phyloP scores from a whole-genome alignment of 768 basidiomycete species.

The Boletus edulis region DNA sequence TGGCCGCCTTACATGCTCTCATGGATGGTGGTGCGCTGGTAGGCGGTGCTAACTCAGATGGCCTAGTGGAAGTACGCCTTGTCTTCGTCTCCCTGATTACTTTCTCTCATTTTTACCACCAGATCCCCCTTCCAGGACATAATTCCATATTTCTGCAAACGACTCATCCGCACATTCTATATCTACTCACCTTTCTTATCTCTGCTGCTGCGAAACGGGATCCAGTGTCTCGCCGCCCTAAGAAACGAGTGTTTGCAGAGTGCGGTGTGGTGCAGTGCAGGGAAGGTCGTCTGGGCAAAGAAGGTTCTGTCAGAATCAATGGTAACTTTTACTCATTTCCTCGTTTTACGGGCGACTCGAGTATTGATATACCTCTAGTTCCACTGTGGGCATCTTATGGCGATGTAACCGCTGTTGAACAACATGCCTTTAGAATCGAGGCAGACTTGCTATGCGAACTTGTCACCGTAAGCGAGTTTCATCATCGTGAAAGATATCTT shows the following conservation, averaged over 20 bases:
- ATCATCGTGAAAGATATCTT: neutral
- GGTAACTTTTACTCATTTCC: conserved; percentile 5
- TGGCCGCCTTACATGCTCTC: conserved; percentile 61
- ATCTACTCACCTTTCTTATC: conserved; percentile 63
- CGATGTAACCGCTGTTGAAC: conserved; percentile 49
- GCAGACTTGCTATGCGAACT: conserved; percentile 74
- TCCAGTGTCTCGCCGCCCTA: conserved; percentile 70
- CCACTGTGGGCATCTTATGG: conserved; percentile 51
- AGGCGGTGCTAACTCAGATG: conserved; percentile 33
- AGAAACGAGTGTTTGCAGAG: conserved; percentile 63
- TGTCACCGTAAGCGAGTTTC: conserved; percentile 46
- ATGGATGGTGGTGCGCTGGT: conserved; percentile 57
- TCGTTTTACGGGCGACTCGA: neutral
- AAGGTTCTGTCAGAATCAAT: conserved; percentile 9
- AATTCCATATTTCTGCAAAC: conserved; percentile 52
- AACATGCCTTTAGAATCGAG: conserved; percentile 56
- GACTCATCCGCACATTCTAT: conserved; percentile 68
- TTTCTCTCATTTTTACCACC: neutral
- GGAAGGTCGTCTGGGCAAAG: conserved; percentile 41
- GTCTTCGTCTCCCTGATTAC: conserved; percentile 17
- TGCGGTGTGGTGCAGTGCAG: conserved; percentile 53
- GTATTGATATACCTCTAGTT: conserved; percentile 34
- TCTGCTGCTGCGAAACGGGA: conserved; percentile 69
- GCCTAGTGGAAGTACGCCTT: conserved; percentile 36
- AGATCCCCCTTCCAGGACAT: conserved; percentile 33